Evolutionary conservation across 2,329 filamentous ascomycete species (phyloP), one percentile per base, ranked within the genome.

Genomic region (Cordyceps javanica): DNA sequence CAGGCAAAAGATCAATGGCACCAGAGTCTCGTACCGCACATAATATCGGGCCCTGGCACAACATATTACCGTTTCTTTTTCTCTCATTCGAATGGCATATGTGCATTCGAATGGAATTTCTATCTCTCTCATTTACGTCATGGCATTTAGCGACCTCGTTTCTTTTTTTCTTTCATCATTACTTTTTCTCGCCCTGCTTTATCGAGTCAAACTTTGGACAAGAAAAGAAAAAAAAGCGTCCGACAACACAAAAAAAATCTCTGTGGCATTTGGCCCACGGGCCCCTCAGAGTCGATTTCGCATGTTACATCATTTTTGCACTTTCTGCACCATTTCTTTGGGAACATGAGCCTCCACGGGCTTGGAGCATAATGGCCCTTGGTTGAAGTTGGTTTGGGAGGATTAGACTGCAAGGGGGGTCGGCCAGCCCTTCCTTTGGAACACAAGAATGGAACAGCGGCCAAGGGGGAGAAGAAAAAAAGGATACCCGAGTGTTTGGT

Each of bases 61-160:
- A 49, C 36, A 50, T 41, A 53, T 53, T 50, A 57, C 45, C 39
- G 41, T 23, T 57, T 36, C 28, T 14, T 41, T 25, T 49, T 36
- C 14, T 34, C 48, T 16, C 44, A n/a, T 56, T 46, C 34, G 52
- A 59, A 55, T 59, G 60, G 60, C 61, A 60, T 61, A 44, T 53
- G 60, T 59, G 64, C 64, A 68, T 65, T 64, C 66, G 67, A 72
- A 69, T 70, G 70, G 69, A 64, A 16, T 26, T 21, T n/a, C 50
- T 66, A 61, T 64, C 13, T 62, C 58, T 69, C 62, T 66, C 63
- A 69, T 72, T 66, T 69, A 72, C 66, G 67, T 74, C 70, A 72
- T 72, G 71, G 75, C 74, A 77, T 77, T 73, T 75, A 77, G 75
- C 74, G 74, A 73, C 63, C 71, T 66, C 60, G 67, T 67, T 70